These are phyloP conservation scores for Acer negundo DNA, from an alignment of 345 rosid species.

Conservation along the genomic window DNA sequence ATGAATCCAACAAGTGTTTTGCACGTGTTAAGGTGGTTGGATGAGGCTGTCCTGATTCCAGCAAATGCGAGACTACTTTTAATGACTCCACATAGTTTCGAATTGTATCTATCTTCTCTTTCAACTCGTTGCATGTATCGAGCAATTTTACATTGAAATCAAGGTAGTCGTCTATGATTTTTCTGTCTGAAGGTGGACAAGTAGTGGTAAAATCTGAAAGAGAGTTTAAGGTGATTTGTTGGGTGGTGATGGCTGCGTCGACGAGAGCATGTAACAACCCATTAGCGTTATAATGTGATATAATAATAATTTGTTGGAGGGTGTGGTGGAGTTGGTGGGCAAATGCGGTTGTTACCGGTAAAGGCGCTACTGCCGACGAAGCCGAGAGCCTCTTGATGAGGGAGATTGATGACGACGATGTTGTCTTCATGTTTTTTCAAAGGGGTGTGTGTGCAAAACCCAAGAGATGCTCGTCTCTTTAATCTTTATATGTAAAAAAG, in stretches of 20 bases:
- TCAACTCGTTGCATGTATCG: slow-evolving; percentile 3
- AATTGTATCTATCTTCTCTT: slow-evolving; percentile 7
- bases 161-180: slow-evolving; percentile 6
- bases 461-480: not conserved
- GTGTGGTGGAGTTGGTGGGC: not conserved
- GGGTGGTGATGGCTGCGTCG: not conserved
- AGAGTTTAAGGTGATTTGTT: not conserved
- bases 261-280: slow-evolving; percentile 17
- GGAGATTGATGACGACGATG: not conserved
- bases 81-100: slow-evolving; percentile 8
- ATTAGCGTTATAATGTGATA: no score
- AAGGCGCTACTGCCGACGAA: no score
- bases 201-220: not conserved
- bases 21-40: slow-evolving; percentile 5
- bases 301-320: no score
- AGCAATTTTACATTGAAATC: slow-evolving; percentile 14
- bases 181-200: not conserved
- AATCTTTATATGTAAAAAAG: not conserved
- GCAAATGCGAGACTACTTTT: slow-evolving; percentile 7
- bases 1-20: slow-evolving; percentile 2
- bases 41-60: not conserved
- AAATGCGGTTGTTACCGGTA: not conserved
- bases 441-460: not conserved
- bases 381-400: no score
- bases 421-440: slow-evolving; percentile 1